Percentiles rank a stretch among this genome's conserved stretches.
phyloP scores from a whole-genome alignment of 495 filamentous ascomycete species.

The Xylaria intraflava region DNA sequence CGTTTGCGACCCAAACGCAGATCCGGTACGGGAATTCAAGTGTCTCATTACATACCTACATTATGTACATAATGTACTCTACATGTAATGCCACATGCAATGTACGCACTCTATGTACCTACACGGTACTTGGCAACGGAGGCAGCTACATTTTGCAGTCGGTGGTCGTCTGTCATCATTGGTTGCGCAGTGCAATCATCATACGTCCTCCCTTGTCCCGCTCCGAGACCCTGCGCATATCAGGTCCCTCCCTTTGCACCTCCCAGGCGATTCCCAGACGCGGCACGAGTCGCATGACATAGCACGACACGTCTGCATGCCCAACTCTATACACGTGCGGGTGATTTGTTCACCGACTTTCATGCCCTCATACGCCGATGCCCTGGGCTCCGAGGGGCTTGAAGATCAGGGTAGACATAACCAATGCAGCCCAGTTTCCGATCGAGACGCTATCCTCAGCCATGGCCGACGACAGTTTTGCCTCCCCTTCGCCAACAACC shows the following conservation, averaged over 20 bases:
- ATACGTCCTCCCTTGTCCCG: not conserved
- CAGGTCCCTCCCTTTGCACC: not conserved
- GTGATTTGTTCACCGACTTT: not conserved
- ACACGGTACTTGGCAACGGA: too few relatives aligned
- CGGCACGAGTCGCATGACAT: not conserved
- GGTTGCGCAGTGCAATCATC: not conserved
- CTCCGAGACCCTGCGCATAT: not conserved
- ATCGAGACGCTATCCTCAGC: conserved; percentile 4
- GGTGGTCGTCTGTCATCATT: too few relatives aligned
- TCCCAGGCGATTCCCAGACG: not conserved
- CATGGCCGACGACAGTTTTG: conserved; percentile 22
- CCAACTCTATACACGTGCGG: not conserved
- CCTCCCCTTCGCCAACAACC: conserved; percentile 17
- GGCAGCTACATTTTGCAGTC: too few relatives aligned
- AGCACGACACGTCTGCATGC: not conserved
- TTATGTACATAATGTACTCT: too few relatives aligned
- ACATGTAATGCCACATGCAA: too few relatives aligned
- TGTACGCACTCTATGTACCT: too few relatives aligned
- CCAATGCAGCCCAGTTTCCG: conserved; percentile 7
- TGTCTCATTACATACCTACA: too few relatives aligned
- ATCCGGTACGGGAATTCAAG: too few relatives aligned
- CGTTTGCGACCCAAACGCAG: too few relatives aligned
- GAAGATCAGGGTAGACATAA: conserved; percentile 1
- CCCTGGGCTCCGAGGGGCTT: not conserved
- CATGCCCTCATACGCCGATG: not conserved